These are phyloP conservation scores for Thalassiosira hispida DNA, from an alignment of 352 stramenopile genomes.

Conservation along the genomic window DNA sequence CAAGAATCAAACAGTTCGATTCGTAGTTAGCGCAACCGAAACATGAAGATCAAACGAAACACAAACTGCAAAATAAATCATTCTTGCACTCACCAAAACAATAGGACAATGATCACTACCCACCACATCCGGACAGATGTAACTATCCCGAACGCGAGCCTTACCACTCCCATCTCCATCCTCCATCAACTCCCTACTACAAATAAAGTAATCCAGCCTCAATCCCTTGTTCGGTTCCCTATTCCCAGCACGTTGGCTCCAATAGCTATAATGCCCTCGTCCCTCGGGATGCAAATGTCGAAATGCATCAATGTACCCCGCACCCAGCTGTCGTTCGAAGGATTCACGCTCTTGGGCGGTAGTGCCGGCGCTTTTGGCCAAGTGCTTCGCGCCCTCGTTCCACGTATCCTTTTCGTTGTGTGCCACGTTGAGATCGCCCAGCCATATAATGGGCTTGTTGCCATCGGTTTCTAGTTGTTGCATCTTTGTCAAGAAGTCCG, in stretches of 20 bases:
- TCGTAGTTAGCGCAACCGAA: no score
- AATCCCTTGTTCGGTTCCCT: conserved; percentile 88
- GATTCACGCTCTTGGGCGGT: conserved; percentile 85
- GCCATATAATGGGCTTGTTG: conserved; percentile 81
- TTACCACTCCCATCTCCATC: conserved; percentile 44
- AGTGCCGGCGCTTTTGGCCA: conserved; percentile 85
- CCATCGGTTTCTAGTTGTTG: conserved; percentile 63
- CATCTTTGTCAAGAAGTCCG: conserved; percentile 76
- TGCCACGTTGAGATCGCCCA: conserved; percentile 90
- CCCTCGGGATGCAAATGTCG: conserved; percentile 84
- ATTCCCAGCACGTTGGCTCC: conserved; percentile 84
- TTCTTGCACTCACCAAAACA: conserved; percentile 59
- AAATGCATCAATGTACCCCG: conserved; percentile 86
- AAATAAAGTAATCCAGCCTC: conserved; percentile 89
- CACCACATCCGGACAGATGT: conserved; percentile 76
- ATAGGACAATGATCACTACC: conserved; percentile 87
- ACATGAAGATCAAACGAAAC: background rate
- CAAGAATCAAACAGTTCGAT: background rate
- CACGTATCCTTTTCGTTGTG: conserved; percentile 87
- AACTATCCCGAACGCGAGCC: conserved; percentile 81
- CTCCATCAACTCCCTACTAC: conserved; percentile 74
- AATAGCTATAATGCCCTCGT: conserved; percentile 87
- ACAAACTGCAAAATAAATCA: background rate
- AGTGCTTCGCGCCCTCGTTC: conserved; percentile 87
- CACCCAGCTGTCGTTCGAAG: conserved; percentile 81